Evolutionary conservation across 352 stramenopile genomes (phyloP).

Genomic region (Phytophthora palmivora): DNA sequence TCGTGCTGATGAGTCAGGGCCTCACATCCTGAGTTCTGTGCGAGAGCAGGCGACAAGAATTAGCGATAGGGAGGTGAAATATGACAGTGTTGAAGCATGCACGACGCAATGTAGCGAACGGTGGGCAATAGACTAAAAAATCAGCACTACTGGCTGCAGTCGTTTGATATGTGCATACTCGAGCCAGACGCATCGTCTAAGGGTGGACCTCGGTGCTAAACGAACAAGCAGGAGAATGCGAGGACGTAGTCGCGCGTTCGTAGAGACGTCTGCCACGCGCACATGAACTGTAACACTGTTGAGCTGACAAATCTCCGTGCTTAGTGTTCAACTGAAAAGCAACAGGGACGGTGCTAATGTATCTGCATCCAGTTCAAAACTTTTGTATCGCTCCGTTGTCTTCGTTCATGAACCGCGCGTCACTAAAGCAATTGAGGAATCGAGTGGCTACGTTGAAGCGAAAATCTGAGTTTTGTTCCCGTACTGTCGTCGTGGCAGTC

Average conservation of each 20-base stretch:
- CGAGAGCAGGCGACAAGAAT: slow-evolving; percentile 27
- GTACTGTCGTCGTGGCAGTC: background rate
- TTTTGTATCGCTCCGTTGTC: background rate
- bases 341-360: slow-evolving; percentile 13
- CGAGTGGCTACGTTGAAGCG: background rate
- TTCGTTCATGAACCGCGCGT: slow-evolving; percentile 7
- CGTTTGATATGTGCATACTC: slow-evolving; percentile 9
- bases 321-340: slow-evolving; percentile 17
- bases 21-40: slow-evolving; percentile 30
- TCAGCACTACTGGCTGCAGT: slow-evolving; percentile 14
- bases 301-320: slow-evolving; percentile 22
- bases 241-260: slow-evolving; percentile 21
- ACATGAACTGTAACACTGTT: background rate
- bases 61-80: slow-evolving; percentile 8
- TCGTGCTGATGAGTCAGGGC: slow-evolving; percentile 24
- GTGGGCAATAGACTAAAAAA: slow-evolving; percentile 25
- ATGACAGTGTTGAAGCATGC: slow-evolving; percentile 17
- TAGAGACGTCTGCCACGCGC: slow-evolving; percentile 19
- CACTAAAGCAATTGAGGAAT: slow-evolving; percentile 7
- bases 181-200: background rate
- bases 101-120: slow-evolving; percentile 23
- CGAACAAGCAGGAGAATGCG: slow-evolving; percentile 29
- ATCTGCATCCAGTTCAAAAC: slow-evolving; percentile 5
- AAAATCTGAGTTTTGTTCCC: background rate
- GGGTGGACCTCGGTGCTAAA: slow-evolving; percentile 30